Evolutionary conservation across 495 filamentous ascomycete species (phyloP).

Genomic region (Cetradonia linearis): DNA sequence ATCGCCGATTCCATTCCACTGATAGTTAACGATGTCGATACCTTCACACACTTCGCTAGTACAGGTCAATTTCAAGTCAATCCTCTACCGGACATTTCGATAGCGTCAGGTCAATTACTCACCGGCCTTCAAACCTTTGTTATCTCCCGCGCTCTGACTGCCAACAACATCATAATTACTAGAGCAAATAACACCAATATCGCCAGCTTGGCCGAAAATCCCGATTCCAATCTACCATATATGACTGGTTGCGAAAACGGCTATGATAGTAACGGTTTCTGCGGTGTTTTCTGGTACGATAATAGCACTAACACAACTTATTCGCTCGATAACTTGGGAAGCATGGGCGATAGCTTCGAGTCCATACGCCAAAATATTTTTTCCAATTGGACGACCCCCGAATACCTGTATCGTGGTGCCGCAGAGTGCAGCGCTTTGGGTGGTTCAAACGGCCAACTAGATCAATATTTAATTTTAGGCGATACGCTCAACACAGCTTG

Average conservation of each 20-base stretch:
- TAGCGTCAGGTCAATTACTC: background rate
- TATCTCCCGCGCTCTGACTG: background rate
- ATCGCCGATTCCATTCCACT: background rate
- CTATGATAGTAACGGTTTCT: background rate
- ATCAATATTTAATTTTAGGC: background rate
- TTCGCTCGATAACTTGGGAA: background rate
- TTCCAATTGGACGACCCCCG: background rate
- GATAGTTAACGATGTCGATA: background rate
- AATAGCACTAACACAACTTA: background rate
- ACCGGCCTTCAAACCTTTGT: slow-evolving; percentile 1
- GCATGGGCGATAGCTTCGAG: background rate
- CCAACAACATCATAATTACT: background rate
- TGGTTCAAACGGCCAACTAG: slow-evolving; percentile 1
- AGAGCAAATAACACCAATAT: background rate
- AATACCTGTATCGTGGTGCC: background rate
- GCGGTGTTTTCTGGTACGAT: slow-evolving; percentile 1
- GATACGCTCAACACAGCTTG: background rate
- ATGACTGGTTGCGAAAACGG: background rate
- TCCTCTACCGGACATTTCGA: background rate
- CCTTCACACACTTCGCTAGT: background rate
- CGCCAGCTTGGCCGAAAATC: background rate
- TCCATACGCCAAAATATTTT: background rate
- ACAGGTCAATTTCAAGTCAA: slow-evolving; percentile 8
- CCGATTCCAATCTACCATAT: background rate
- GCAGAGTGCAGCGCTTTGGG: background rate